A percentile compares a stretch with the other conserved stretches of the same genome.
These are phyloP conservation scores for Chaetomium fimeti DNA, from an alignment of 495 filamentous ascomycete species.

Conservation along the genomic window DNA sequence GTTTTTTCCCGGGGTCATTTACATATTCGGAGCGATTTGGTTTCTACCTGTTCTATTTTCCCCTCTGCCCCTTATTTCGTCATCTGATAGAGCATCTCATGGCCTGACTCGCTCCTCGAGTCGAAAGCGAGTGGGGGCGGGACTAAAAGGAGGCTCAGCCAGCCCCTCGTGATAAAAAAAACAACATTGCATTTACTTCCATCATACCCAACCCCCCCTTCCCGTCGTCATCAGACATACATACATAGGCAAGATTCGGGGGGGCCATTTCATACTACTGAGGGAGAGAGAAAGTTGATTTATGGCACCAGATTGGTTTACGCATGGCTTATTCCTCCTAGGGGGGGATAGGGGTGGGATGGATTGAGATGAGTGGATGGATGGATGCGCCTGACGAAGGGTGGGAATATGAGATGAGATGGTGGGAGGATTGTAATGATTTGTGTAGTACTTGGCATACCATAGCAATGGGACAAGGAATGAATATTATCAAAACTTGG, in stretches of 20 bases:
- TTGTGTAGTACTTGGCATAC: too few species aligned
- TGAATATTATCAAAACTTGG: too few species aligned
- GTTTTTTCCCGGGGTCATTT: slow-evolving; percentile 3
- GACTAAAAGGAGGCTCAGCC: too few species aligned
- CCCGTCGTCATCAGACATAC: neutral
- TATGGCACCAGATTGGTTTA: slow-evolving; percentile 18
- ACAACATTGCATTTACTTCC: neutral
- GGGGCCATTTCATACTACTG: neutral
- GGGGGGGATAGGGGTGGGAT: neutral
- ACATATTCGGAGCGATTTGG: slow-evolving; percentile 15
- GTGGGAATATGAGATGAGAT: too few species aligned
- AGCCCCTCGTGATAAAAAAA: too few species aligned
- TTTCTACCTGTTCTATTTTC: neutral
- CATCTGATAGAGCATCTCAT: slow-evolving; percentile 8
- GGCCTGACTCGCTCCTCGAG: neutral
- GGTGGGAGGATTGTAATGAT: too few species aligned
- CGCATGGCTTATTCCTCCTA: neutral
- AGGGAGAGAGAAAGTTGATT: neutral
- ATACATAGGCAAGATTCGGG: neutral
- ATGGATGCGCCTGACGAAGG: neutral
- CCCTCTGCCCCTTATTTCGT: neutral
- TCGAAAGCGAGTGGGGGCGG: too few species aligned
- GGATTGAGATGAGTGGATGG: slow-evolving; percentile 4
- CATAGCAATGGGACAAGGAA: too few species aligned
- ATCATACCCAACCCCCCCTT: neutral